phyloP scores from a whole-genome alignment of 371 early-diverging fungal species.

The Syncephalastrum sp. region DNA sequence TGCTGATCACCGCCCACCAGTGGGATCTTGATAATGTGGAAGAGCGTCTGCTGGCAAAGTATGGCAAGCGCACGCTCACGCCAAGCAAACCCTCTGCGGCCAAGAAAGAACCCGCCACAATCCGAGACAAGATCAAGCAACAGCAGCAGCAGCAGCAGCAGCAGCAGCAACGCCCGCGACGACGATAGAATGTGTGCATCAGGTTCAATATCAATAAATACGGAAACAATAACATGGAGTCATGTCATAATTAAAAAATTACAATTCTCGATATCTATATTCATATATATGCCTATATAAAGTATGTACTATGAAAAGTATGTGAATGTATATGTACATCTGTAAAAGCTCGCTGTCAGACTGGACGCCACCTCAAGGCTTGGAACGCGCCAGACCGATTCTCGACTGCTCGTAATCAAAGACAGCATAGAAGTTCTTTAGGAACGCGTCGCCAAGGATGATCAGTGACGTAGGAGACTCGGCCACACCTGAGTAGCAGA shows the following conservation, averaged over 20 bases:
- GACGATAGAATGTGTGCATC: too few species aligned
- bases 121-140: conserved; percentile 29
- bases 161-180: too few species aligned
- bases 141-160: conserved; percentile 23
- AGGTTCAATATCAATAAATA: too few species aligned
- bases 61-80: conserved; percentile 49
- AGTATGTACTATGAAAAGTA: too few species aligned
- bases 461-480: conserved; percentile 14
- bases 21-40: conserved; percentile 88
- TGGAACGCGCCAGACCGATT: conserved; percentile 30
- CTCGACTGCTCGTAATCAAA: conserved; percentile 34
- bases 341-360: too few species aligned
- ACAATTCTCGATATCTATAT: too few species aligned
- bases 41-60: conserved; percentile 75
- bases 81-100: conserved; percentile 1
- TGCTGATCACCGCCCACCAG: conserved; percentile 78
- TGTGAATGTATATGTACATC: too few species aligned
- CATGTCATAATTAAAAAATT: too few species aligned
- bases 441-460: conserved; percentile 38
- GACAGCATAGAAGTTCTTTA: conserved; percentile 37
- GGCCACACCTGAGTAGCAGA: conserved; percentile 20
- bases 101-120: conserved; percentile 18
- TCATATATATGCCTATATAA: too few species aligned
- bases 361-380: not conserved
- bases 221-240: too few species aligned